Evolutionary conservation across 371 early-diverging fungal species (phyloP), one percentile per base, ranked within the genome.

Genomic region (Apophysomyces trapeziformis): DNA sequence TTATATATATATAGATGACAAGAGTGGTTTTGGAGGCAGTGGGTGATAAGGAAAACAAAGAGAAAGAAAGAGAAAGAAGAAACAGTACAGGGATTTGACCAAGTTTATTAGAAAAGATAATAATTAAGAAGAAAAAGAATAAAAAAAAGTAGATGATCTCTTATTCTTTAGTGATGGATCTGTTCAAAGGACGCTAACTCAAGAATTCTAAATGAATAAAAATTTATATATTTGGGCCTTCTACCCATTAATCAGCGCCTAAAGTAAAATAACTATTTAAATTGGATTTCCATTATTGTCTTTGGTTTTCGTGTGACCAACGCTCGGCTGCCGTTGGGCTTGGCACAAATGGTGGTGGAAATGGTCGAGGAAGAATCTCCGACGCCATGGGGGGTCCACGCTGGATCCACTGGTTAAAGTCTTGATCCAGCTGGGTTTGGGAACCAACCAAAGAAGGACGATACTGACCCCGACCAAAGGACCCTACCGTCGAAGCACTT

Each of bases 371-470:
- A 21, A 50, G 54, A 50, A 50, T 50, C 8, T 50, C 54, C 54
- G 54, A 50, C 21, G 54, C 8, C 8, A 50, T 50, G 54, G 54
- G 54, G 9, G 54, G 54, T 21, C 54, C 54, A 21, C 54, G 54
- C 21, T 50, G 54, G 21, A 50, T 50, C 54, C 54, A 50, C 5
- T 21, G 16, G 21, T 50, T 26, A 16, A 16, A 50, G 21, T 50
- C 54, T 21, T 50, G 54, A 21, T 50, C 21, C 9, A 50, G 9
- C 21, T 50, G 54, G 4, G 54, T 21, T 50, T 50, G 54, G 9
- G 54, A 21, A 5, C 54, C 54, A 5, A 50, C 54, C 54, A 50
- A 21, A 9, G 54, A 50, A 7, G 54, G 54, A 2, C 54, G n/a
- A 21, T 50, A 50, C 21, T 50, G 54, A 1, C 54, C 54, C 21